Evolutionary conservation across 495 filamentous ascomycete species (phyloP).

Genomic region (Cladorrhinum samala): DNA sequence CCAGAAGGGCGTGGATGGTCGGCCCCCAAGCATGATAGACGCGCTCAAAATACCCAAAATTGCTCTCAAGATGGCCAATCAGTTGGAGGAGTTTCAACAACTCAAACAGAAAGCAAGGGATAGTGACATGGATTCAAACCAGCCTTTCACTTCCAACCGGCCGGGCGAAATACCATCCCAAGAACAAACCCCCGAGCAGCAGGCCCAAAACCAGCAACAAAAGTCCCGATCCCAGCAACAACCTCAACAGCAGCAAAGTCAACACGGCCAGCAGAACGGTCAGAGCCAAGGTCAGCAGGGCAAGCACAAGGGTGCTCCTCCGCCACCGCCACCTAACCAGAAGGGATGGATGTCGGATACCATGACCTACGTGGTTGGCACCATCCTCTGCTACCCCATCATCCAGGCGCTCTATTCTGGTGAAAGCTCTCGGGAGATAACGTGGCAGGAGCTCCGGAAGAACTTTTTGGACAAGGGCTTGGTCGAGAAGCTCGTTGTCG

Average conservation of each 20-base stretch:
- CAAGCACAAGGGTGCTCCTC: conserved; percentile 7
- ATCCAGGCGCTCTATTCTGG: conserved; percentile 17
- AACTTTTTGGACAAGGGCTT: conserved; percentile 94
- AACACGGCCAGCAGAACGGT: conserved; percentile 18
- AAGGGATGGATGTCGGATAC: conserved; percentile 6
- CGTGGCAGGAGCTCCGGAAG: conserved; percentile 90
- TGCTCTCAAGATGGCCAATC: conserved; percentile 14
- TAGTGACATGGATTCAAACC: background rate
- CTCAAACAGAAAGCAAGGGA: conserved; percentile 1
- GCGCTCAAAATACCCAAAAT: conserved; percentile 31
- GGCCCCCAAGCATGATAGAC: conserved; percentile 59
- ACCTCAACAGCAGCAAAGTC: conserved; percentile 14
- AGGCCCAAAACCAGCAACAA: conserved; percentile 13
- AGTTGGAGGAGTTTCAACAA: conserved; percentile 10
- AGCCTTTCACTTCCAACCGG: conserved; percentile 17
- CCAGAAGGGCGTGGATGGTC: conserved; percentile 50
- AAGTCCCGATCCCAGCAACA: conserved; percentile 13
- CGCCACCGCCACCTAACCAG: conserved; percentile 1
- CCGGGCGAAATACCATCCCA: conserved; percentile 20
- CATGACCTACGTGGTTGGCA: conserved; percentile 9
- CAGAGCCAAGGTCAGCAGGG: conserved; percentile 28
- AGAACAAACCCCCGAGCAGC: conserved; percentile 6
- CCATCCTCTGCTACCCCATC: conserved; percentile 16
- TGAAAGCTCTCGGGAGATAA: conserved; percentile 60
- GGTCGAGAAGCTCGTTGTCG: conserved; percentile 85